Evolutionary conservation across 805 yeast species (phyloP).

Genomic region (Wickerhamiella slavikovae): DNA sequence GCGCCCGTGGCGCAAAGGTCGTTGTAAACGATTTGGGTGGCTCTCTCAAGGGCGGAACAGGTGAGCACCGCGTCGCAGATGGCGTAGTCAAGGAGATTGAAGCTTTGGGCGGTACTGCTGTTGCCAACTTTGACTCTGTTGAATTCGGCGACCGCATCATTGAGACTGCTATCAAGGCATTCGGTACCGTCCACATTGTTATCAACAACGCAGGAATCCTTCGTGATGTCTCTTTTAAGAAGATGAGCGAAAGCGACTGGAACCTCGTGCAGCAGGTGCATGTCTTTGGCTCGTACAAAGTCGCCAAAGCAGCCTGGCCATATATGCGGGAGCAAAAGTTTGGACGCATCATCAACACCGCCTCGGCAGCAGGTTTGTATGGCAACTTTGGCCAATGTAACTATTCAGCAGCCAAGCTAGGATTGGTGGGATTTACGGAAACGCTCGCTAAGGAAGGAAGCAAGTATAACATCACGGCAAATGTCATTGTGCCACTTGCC

Average conservation of each 20-base stretch:
- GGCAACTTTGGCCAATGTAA: slow-evolving; percentile 96
- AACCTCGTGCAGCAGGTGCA: slow-evolving; percentile 69
- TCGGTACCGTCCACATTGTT: slow-evolving; percentile 74
- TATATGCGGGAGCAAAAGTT: slow-evolving; percentile 61
- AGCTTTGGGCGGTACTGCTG: slow-evolving; percentile 63
- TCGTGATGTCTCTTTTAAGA: slow-evolving; percentile 70
- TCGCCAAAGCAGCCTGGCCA: slow-evolving; percentile 85
- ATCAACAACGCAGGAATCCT: slow-evolving; percentile 91
- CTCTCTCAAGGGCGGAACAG: slow-evolving; percentile 51
- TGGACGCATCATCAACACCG: slow-evolving; percentile 83
- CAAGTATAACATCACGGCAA: slow-evolving; percentile 62
- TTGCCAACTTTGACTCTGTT: slow-evolving; percentile 85
- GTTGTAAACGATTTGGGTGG: slow-evolving; percentile 93
- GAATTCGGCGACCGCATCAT: slow-evolving; percentile 68
- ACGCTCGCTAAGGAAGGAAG: slow-evolving; percentile 89
- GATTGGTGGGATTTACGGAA: slow-evolving; percentile 77
- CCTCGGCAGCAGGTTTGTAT: slow-evolving; percentile 91
- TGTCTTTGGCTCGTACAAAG: slow-evolving; percentile 69
- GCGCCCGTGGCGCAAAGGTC: slow-evolving; percentile 80
- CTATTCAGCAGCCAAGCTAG: slow-evolving; percentile 85
- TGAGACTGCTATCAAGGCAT: slow-evolving; percentile 65
- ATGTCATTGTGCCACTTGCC: slow-evolving; percentile 86
- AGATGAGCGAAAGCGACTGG: slow-evolving; percentile 68
- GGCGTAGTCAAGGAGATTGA: slow-evolving; percentile 70
- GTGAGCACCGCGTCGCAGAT: slow-evolving; percentile 52